A percentile compares a stretch with the other conserved stretches of the same genome.
Evolutionary conservation across 176 grass and related monocot species (phyloP).

Genomic region (Pontederia paniculata): DNA sequence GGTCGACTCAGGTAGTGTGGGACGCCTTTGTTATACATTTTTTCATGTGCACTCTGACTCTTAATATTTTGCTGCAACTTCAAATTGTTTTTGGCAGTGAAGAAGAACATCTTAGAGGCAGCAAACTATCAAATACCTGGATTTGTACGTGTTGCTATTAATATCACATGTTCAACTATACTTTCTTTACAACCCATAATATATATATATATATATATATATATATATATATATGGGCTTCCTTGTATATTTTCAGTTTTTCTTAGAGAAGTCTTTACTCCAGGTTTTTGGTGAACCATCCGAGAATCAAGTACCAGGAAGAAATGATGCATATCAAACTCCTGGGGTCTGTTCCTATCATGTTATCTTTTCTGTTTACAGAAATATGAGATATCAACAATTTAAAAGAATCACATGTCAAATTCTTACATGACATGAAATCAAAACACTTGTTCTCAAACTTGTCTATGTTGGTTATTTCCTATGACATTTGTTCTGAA

Average conservation of each 20-base stretch:
- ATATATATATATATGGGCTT: slow-evolving; percentile 9
- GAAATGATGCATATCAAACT: slow-evolving; percentile 40
- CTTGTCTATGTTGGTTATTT: background rate
- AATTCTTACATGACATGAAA: too few species aligned
- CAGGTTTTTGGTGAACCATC: slow-evolving; percentile 32
- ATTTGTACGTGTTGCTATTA: slow-evolving; percentile 39
- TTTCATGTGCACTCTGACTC: background rate
- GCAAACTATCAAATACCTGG: slow-evolving; percentile 25
- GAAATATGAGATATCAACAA: too few species aligned
- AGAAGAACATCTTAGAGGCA: slow-evolving; percentile 33
- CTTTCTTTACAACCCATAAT: background rate
- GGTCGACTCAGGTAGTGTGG: slow-evolving; percentile 43
- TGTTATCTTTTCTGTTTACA: background rate
- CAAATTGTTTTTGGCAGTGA: slow-evolving; percentile 29
- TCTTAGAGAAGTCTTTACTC: background rate
- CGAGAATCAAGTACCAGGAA: slow-evolving; percentile 33
- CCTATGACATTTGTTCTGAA: background rate
- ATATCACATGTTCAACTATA: background rate
- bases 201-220: slow-evolving; percentile 6
- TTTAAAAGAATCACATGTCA: too few species aligned
- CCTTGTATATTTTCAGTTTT: slow-evolving; percentile 10
- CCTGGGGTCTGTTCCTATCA: slow-evolving; percentile 50
- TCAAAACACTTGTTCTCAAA: background rate
- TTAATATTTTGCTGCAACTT: background rate
- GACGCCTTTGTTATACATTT: background rate